Evolutionary conservation across 192 early-diverging fungal species (phyloP).

Genomic region (Anaeromyces robustus): DNA sequence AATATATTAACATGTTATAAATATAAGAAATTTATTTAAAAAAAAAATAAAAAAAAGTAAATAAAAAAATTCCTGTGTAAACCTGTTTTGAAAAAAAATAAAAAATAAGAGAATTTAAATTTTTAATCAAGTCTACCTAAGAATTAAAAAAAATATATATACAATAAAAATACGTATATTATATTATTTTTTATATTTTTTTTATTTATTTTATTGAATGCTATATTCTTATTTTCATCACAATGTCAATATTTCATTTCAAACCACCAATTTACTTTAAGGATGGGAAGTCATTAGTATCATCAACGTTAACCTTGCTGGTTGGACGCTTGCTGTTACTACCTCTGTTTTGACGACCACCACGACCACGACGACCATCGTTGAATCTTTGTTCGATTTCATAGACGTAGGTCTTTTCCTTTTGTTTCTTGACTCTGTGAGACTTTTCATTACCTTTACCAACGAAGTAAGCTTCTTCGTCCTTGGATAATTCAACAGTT

Average conservation of each 20-base stretch:
- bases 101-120: too few species aligned
- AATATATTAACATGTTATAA: not conserved
- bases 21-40: not conserved
- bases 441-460: slow-evolving; percentile 35
- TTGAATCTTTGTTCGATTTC: slow-evolving; percentile 70
- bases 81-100: too few species aligned
- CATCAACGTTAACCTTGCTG: not conserved
- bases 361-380: slow-evolving; percentile 35
- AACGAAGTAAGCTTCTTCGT: slow-evolving; percentile 56
- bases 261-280: not conserved
- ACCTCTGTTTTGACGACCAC: slow-evolving; percentile 7
- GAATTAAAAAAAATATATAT: too few species aligned
- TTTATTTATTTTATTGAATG: not conserved
- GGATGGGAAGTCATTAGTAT: not conserved
- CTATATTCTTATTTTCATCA: not conserved
- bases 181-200: not conserved
- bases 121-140: too few species aligned
- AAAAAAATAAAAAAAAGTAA: not conserved
- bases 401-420: slow-evolving; percentile 44
- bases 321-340: not conserved
- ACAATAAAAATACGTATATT: not conserved
- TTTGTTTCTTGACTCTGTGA: slow-evolving; percentile 23
- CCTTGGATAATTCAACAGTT: slow-evolving; percentile 51
- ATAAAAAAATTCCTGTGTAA: not conserved
- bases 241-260: not conserved